Evolutionary conservation across 495 filamentous ascomycete genomes (phyloP).

Genomic region (Trichoderma orchidacearum): DNA sequence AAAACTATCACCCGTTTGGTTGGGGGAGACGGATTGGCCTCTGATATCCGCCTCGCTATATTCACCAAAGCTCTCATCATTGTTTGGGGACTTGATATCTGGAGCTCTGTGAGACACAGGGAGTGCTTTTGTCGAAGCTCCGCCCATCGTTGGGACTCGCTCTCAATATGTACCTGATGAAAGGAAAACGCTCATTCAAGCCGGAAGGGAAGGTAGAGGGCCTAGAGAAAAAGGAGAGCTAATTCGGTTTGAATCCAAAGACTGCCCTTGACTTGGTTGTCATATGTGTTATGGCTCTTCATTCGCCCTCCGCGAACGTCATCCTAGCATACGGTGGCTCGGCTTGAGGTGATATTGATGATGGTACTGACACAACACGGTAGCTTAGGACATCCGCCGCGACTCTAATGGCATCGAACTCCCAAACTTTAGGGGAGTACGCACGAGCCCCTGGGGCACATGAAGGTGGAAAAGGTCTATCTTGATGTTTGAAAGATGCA

Average conservation of each 20-base stretch:
- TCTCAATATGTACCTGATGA: not conserved
- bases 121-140: conserved; percentile 32
- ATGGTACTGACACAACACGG: not conserved
- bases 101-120: conserved; percentile 65
- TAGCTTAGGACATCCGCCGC: not conserved
- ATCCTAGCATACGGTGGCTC: no score
- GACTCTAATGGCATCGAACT: not conserved
- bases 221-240: no score
- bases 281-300: no score
- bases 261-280: no score
- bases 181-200: not conserved
- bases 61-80: conserved; percentile 29
- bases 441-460: not conserved
- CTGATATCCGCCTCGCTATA: conserved; percentile 39
- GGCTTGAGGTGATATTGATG: not conserved
- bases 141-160: conserved; percentile 13
- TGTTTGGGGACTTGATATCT: conserved; percentile 69
- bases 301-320: no score
- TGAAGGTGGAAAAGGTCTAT: no score
- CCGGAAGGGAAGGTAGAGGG: no score
- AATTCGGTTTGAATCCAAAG: no score
- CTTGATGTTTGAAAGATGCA: not conserved
- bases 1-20: conserved; percentile 64
- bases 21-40: conserved; percentile 69
- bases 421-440: not conserved